Conservation (phyloP, 2,329 filamentous ascomycete genomes). For the Pleoardoris graminearum region DNA sequence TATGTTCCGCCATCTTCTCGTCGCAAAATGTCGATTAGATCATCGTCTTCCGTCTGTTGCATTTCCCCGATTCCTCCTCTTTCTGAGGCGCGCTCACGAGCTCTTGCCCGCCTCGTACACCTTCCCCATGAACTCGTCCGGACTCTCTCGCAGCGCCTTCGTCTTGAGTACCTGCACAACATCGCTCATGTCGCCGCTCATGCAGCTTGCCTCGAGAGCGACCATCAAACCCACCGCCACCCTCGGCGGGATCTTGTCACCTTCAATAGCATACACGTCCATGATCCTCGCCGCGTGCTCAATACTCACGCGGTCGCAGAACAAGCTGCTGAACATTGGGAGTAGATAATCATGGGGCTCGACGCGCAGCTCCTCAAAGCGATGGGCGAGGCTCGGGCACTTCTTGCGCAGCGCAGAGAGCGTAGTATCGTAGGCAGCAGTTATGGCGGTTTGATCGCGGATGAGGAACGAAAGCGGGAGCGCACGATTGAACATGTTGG, state of each 20-base stretch:
- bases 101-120: conserved; percentile 43
- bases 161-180: conserved; percentile 22
- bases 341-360: conserved; percentile 57
- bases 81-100: not conserved
- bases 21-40: conserved; percentile 1
- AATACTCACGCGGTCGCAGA: conserved; percentile 63
- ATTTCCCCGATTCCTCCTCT: not conserved
- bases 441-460: conserved; percentile 68
- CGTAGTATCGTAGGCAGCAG: conserved; percentile 69
- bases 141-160: conserved; percentile 22
- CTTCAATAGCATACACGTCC: conserved; percentile 84
- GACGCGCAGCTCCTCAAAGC: conserved; percentile 56
- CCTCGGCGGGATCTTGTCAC: conserved; percentile 71
- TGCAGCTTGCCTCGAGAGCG: conserved; percentile 51
- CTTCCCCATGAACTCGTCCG: conserved; percentile 38
- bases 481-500: conserved; percentile 76
- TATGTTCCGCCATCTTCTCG: not conserved
- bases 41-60: not conserved
- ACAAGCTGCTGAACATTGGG: conserved; percentile 65
- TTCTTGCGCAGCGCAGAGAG: conserved; percentile 69
- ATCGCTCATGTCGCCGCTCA: conserved; percentile 40
- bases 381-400: conserved; percentile 64
- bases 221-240: conserved; percentile 70
- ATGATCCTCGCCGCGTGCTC: conserved; percentile 74
- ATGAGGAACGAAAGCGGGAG: conserved; percentile 76